These are phyloP conservation scores for Yamagishiella unicocca DNA, from an alignment of 139 green algal genomes.

Conservation along the genomic window DNA sequence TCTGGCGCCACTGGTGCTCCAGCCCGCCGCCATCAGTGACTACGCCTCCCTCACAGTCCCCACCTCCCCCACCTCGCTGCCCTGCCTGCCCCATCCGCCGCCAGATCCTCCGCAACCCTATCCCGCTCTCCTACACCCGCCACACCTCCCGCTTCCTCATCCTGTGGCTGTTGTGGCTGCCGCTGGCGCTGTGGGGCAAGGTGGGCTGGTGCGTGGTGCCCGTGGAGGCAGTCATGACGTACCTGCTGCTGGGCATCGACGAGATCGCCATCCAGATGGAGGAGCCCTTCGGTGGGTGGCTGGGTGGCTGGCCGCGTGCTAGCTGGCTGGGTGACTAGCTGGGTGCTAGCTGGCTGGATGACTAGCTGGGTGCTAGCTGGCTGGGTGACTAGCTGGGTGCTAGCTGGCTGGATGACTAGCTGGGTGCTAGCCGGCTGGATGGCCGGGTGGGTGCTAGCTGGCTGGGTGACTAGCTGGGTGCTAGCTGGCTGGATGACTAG, in stretches of 20 bases:
- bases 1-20: too few relatives aligned
- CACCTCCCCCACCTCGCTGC: too few relatives aligned
- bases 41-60: too few relatives aligned
- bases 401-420: background rate
- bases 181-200: conserved; percentile 76
- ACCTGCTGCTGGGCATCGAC: conserved; percentile 63
- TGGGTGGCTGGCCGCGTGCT: background rate
- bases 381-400: background rate
- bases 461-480: background rate
- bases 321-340: background rate
- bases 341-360: background rate
- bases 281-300: conserved; percentile 8
- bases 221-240: conserved; percentile 50
- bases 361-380: background rate
- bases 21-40: too few relatives aligned
- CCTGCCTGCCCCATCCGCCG: too few relatives aligned
- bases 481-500: too few relatives aligned
- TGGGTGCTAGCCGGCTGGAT: too few relatives aligned
- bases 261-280: conserved; percentile 69
- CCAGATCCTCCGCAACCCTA: conserved; percentile 74
- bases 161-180: conserved; percentile 86
- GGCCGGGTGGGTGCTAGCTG: background rate
- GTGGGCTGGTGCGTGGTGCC: conserved; percentile 43
- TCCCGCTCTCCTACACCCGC: conserved; percentile 78
- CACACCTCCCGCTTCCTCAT: conserved; percentile 78